Percentiles rank a stretch among this genome's conserved stretches.
phyloP scores from a whole-genome alignment of 257 asterid species.

The Salvia rosmarinus region DNA sequence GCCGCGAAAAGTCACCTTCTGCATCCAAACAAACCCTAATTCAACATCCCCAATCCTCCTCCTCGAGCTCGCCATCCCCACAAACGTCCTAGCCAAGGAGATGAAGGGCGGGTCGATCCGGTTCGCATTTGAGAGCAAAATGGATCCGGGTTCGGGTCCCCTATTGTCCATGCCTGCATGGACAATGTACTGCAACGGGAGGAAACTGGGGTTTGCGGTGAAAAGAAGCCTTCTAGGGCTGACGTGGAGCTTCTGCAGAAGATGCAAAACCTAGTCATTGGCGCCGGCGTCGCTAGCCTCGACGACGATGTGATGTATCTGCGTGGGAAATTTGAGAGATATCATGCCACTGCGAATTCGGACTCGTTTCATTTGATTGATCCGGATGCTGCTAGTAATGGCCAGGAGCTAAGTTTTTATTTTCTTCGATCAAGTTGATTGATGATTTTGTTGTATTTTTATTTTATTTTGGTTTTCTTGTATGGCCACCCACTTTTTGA shows the following conservation, averaged over 20 bases:
- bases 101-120: constrained; percentile 62
- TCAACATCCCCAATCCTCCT: constrained; percentile 51
- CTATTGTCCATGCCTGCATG: constrained; percentile 54
- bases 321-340: constrained; percentile 58
- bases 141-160: constrained; percentile 22
- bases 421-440: constrained; percentile 45
- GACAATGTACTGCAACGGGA: constrained; percentile 65
- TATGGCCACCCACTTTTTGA: constrained; percentile 38
- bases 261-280: constrained; percentile 48
- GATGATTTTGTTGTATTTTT: neutral
- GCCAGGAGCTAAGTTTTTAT: constrained; percentile 62
- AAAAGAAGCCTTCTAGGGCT: constrained; percentile 39
- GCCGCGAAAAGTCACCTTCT: constrained; percentile 60
- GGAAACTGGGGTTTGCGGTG: constrained; percentile 54
- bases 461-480: neutral
- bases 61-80: constrained; percentile 61
- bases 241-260: constrained; percentile 46
- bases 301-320: constrained; percentile 54
- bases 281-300: constrained; percentile 51
- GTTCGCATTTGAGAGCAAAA: constrained; percentile 48
- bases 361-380: constrained; percentile 68
- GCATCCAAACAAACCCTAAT: constrained; percentile 59
- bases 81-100: constrained; percentile 58
- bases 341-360: constrained; percentile 51
- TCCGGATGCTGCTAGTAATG: constrained; percentile 49